Base-by-base conservation (phyloP, 306 rosid genomes). In the Potentilla sterilis region DNA sequence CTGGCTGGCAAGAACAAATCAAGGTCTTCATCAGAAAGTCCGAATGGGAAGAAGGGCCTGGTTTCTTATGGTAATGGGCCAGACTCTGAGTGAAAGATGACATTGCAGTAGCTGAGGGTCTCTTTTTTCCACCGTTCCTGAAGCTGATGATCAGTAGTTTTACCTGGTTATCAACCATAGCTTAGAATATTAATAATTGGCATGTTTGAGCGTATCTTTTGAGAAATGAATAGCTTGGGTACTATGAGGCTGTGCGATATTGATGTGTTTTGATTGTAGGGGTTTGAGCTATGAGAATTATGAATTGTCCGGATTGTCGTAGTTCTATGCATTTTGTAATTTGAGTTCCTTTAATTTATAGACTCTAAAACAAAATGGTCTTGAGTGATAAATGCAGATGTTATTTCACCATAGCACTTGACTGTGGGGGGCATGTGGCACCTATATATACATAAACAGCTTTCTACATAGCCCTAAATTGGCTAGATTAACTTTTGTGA, bases 41-140 rank as follows among this genome's bases (percentile, higher is more conserved):
- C 89, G 9, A 78, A 62, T 44, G 93, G 84, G 78, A 95, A 88
- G 87, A 89, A 80, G 81, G 97, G 97, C 71, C 77, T 95, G 81
- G 99, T 95, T 59, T 89, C 97, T 1, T 95, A 95, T 63, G 99
- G 83, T 1, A 96, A 95, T 75, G 86, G 89, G 42, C 83, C 89
- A 0, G 88, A 87, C 54, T 84, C 85, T 16, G 24, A 85, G 75
- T 61, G 57, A 66, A 55, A 49, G 78, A 70, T 83, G 78, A 73
- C 42, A 37, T 44, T 21, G 19, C 9, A 10, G 63, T 8, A 37
- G 21, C 14, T 49, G 14, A 4, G 55, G 48, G 67, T 40, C 21
- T 21, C 21, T 21, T 43, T 49, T 49, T 62, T 70, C 66, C 59
- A 1, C 40, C 64, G 70, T 76, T 21, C 22, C n/a, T 75, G 48